Percentiles rank a stretch among this genome's conserved stretches.
phyloP scores from a whole-genome alignment of 2,329 filamentous ascomycete species.

The Penicillium glabrum region DNA sequence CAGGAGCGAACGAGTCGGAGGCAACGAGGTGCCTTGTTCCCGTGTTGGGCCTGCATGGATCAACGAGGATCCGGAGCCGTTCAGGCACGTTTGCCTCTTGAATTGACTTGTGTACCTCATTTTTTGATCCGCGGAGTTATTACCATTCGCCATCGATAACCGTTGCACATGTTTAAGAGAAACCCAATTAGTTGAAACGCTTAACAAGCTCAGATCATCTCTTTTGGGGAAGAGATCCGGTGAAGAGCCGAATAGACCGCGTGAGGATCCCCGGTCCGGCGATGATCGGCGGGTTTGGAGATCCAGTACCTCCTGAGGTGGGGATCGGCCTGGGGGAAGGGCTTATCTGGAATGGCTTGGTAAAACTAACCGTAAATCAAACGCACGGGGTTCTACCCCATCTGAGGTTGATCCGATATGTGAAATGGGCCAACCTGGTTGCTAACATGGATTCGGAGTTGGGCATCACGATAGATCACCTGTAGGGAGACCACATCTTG shows the following conservation, averaged over 20 bases:
- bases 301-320: conserved; percentile 2
- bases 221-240: conserved; percentile 12
- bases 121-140: neutral
- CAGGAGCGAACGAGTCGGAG: neutral
- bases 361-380: neutral
- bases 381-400: neutral
- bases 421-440: too few relatives aligned
- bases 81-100: neutral
- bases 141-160: neutral
- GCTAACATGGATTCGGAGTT: too few relatives aligned
- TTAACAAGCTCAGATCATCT: conserved; percentile 19
- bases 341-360: conserved; percentile 1
- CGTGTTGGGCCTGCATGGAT: neutral
- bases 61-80: neutral
- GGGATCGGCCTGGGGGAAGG: neutral
- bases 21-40: neutral
- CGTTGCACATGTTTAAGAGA: neutral
- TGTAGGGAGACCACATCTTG: neutral
- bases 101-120: neutral
- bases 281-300: conserved; percentile 18
- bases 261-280: conserved; percentile 8
- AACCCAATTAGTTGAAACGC: conserved; percentile 11
- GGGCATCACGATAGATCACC: neutral
- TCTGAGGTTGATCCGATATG: conserved; percentile 4
- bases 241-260: conserved; percentile 2